A percentile compares a stretch with the other conserved stretches of the same genome.
Evolutionary conservation across 192 early-diverging fungal genomes (phyloP).

Genomic region (Gryganskiella cystojenkinii): DNA sequence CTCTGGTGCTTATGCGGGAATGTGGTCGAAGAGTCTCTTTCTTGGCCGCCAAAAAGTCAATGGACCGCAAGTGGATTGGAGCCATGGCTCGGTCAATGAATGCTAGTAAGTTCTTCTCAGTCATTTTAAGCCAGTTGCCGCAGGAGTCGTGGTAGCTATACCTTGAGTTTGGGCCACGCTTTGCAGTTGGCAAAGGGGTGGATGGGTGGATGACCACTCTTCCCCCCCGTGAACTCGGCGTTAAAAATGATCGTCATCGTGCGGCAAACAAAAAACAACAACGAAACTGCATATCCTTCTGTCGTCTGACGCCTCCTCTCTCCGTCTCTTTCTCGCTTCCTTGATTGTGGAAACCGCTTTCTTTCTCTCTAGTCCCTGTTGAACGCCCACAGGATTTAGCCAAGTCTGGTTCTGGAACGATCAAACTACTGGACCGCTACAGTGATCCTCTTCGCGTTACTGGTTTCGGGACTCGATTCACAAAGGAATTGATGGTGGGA

Average conservation of each 20-base stretch:
- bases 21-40: slow-evolving; percentile 83
- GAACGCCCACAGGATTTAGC: slow-evolving; percentile 93
- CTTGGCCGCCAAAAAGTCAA: slow-evolving; percentile 86
- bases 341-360: slow-evolving; percentile 3
- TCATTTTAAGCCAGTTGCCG: no score
- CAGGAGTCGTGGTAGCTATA: no score
- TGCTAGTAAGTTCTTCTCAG: slow-evolving; percentile 70
- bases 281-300: background rate
- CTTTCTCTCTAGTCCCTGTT: slow-evolving; percentile 80
- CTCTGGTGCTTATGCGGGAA: slow-evolving; percentile 86
- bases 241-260: background rate
- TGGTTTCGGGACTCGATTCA: slow-evolving; percentile 79
- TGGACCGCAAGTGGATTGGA: slow-evolving; percentile 88
- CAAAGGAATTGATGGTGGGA: slow-evolving; percentile 69
- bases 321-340: background rate
- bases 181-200: background rate
- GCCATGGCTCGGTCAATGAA: slow-evolving; percentile 78
- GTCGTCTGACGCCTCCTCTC: background rate
- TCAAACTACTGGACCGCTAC: slow-evolving; percentile 73
- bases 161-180: no score
- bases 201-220: background rate
- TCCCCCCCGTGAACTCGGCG: background rate
- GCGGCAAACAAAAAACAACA: background rate
- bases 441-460: slow-evolving; percentile 75
- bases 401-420: slow-evolving; percentile 73